Evolutionary conservation across 345 rosid species (phyloP).

Genomic region (Excoecaria cochinchinensis): DNA sequence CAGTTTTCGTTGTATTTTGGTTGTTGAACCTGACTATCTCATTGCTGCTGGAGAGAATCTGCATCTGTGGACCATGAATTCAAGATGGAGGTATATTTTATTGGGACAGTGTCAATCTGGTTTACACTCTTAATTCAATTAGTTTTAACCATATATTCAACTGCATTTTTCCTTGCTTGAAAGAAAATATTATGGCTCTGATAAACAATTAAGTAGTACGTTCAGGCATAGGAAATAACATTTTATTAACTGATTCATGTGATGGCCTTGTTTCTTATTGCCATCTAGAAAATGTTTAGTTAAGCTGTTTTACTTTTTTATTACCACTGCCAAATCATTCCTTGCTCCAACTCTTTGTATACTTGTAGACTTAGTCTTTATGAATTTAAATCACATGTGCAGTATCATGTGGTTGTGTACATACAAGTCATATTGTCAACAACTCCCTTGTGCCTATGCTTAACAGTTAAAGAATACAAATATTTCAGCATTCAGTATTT

Average conservation of each 20-base stretch:
- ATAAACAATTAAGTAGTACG: conserved; percentile 4
- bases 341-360: not conserved
- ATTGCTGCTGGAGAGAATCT: conserved; percentile 67
- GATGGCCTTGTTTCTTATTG: conserved; percentile 5
- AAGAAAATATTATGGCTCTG: conserved; percentile 8
- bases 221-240: not conserved
- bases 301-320: not conserved
- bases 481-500: not conserved
- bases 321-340: conserved; percentile 7
- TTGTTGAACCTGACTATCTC: conserved; percentile 58
- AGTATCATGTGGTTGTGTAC: not conserved
- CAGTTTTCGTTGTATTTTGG: conserved; percentile 53
- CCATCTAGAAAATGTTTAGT: not conserved
- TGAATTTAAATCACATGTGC: not conserved
- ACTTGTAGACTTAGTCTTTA: not conserved
- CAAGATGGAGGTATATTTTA: conserved; percentile 67
- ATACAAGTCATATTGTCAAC: not conserved
- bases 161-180: not conserved
- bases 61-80: conserved; percentile 76
- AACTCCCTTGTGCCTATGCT: not conserved
- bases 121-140: conserved; percentile 8
- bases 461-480: not conserved
- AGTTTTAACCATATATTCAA: not conserved
- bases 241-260: not conserved
- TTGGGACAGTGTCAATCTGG: not conserved